phyloP scores from a whole-genome alignment of 768 basidiomycete species.

The Leccinum uliginosum region DNA sequence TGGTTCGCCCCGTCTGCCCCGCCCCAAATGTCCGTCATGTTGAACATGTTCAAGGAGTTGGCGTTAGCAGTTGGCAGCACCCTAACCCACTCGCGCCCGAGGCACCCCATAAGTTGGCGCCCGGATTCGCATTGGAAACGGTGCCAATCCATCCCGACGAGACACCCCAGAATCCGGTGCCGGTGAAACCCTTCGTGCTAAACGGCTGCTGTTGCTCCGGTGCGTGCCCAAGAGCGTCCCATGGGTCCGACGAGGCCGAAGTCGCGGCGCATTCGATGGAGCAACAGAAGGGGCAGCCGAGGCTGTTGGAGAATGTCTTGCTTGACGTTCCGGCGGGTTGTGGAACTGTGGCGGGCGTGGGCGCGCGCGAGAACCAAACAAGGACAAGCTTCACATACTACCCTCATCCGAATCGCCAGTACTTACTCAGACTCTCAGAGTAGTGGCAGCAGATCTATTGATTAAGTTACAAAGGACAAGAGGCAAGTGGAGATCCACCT shows the following conservation, averaged over 20 bases:
- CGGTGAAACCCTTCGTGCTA: constrained; percentile 48
- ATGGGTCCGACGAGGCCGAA: constrained; percentile 16
- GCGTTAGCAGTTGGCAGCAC: background rate
- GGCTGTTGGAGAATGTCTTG: constrained; percentile 63
- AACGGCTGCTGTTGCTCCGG: constrained; percentile 30
- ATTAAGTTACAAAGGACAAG: no score
- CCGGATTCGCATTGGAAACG: constrained; percentile 21
- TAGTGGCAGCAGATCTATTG: no score
- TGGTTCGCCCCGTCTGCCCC: constrained; percentile 19
- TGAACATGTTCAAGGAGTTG: constrained; percentile 10
- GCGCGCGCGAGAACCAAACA: constrained; percentile 58
- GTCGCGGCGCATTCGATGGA: constrained; percentile 12
- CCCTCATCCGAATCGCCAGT: no score
- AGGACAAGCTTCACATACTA: no score
- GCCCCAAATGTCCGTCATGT: constrained; percentile 61
- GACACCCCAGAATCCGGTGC: constrained; percentile 56
- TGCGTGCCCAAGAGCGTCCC: constrained; percentile 17
- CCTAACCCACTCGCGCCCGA: background rate
- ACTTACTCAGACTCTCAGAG: no score
- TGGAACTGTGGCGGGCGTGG: constrained; percentile 30
- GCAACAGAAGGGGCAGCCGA: constrained; percentile 15
- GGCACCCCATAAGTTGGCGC: constrained; percentile 34
- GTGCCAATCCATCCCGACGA: constrained; percentile 52
- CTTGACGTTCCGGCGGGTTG: constrained; percentile 57
- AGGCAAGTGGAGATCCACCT: no score